Evolutionary conservation across 192 early-diverging fungal genomes (phyloP), one percentile per base, ranked within the genome.

Genomic region (Coemansia sp.): DNA sequence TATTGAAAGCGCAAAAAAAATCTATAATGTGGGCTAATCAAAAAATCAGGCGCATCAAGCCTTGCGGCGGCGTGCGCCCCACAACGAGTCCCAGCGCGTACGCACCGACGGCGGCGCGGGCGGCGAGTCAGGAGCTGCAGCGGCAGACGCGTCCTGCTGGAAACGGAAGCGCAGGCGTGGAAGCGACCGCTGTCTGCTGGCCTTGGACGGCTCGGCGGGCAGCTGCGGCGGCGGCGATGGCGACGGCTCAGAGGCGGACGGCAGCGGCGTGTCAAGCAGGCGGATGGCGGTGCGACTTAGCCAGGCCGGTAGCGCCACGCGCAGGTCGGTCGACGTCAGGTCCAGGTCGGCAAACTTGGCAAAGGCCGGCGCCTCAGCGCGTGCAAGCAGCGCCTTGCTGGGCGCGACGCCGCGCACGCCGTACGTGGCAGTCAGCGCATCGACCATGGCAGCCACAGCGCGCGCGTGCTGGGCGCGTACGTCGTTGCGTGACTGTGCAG

Each of bases 271-370:
- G n/a, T n/a, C n/a, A n/a, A 80, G 52, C 29, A 80, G 60, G 7
- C 73, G 61, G 20, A 75, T 40, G 33, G 78, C 72, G 10, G 69
- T 80, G 54, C 78, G 78, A 55, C 78, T 75, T 25, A 80, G 78
- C 78, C 78, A 80, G 17, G 78, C 78, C 6, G 78, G 73, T 58
- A 80, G 66, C 1, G 78, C 69, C 16, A 67, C 30, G 12, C 33
- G 33, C 59, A 75, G 36, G 0, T 80, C 73, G 30, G 65, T 48
- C 20, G 73, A 75, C 1, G 78, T 80, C 31, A 80, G 73, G 17
- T 80, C 78, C 69, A 80, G 68, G 56, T 80, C 78, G 28, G 69
- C 69, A 68, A 80, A 80, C 56, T 80, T 80, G 50, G 64, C 69
- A 48, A 80, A 80, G 0, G 63, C 36, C 8, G 78, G 78, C 30